Evolutionary conservation across 768 basidiomycete genomes (phyloP).

Genomic region (Mycena rebaudengoi): DNA sequence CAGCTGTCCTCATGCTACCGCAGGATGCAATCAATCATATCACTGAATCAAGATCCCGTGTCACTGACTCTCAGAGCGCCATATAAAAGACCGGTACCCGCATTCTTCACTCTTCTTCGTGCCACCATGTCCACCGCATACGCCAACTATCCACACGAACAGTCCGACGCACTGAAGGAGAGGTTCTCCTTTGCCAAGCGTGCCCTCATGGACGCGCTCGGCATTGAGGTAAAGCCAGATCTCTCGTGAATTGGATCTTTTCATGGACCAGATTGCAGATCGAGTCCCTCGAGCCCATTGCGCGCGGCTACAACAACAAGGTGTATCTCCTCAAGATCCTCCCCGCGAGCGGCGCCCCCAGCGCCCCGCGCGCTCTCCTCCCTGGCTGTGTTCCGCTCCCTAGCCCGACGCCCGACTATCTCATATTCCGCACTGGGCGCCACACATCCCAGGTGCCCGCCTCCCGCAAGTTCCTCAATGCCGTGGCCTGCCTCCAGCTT

Average conservation of each 20-base stretch:
- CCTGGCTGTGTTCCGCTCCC: slow-evolving; percentile 18
- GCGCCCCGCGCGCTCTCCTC: background rate
- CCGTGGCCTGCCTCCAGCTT: slow-evolving; percentile 6
- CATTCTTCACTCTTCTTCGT: background rate
- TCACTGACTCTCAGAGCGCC: background rate
- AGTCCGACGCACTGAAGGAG: slow-evolving; percentile 16
- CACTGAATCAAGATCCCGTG: background rate
- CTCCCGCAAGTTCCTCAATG: slow-evolving; percentile 8
- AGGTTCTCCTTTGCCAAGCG: slow-evolving; percentile 4
- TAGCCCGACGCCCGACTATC: background rate
- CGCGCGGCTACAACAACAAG: slow-evolving; percentile 19
- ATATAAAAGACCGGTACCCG: background rate
- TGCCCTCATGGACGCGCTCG: slow-evolving; percentile 15
- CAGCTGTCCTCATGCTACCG: too few species aligned
- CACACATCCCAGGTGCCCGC: slow-evolving; percentile 2
- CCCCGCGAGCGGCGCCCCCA: background rate
- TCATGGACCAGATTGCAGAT: too few species aligned
- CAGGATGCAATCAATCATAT: slow-evolving; percentile 14
- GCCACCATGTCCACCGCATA: slow-evolving; percentile 14
- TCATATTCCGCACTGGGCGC: slow-evolving; percentile 17
- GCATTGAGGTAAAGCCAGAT: slow-evolving; percentile 5
- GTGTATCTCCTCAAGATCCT: slow-evolving; percentile 12
- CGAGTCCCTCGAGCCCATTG: slow-evolving; percentile 19
- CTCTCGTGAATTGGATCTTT: background rate
- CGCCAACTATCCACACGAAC: slow-evolving; percentile 6